These are phyloP conservation scores for Selaginella moellendorffii DNA, from an alignment of 75 land plant species.

Conservation along the genomic window DNA sequence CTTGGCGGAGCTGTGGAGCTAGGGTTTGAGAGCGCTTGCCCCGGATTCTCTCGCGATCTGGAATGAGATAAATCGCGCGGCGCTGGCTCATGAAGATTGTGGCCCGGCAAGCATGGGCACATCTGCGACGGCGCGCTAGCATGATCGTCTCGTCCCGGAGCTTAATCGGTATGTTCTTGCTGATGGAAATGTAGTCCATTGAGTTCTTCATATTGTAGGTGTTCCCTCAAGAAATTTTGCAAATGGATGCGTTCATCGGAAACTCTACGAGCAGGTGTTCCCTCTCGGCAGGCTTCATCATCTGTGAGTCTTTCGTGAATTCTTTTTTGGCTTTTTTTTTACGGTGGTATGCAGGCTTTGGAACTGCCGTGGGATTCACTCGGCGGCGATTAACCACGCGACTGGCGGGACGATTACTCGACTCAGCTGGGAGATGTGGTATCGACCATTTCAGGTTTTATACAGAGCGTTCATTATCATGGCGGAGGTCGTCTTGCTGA, in stretches of 20 bases:
- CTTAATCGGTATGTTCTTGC: background rate
- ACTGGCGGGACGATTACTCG: background rate
- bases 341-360: background rate
- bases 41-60: no score
- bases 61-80: no score
- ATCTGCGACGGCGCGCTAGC: background rate
- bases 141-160: background rate
- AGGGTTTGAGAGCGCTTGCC: no score
- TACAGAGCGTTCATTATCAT: constrained; percentile 80
- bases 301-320: background rate
- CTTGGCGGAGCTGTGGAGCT: no score
- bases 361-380: background rate
- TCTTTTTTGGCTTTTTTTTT: no score
- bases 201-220: background rate
- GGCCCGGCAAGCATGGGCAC: background rate
- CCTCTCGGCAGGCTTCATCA: background rate
- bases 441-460: constrained; percentile 78
- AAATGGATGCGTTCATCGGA: no score
- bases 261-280: no score
- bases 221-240: background rate
- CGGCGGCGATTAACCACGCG: background rate
- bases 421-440: constrained; percentile 6
- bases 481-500: constrained; percentile 54
- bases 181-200: background rate
- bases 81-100: background rate